Evolutionary conservation across 2,329 filamentous ascomycete species (phyloP), one percentile per base, ranked within the genome.

Genomic region (Furcasterigmium furcatum): DNA sequence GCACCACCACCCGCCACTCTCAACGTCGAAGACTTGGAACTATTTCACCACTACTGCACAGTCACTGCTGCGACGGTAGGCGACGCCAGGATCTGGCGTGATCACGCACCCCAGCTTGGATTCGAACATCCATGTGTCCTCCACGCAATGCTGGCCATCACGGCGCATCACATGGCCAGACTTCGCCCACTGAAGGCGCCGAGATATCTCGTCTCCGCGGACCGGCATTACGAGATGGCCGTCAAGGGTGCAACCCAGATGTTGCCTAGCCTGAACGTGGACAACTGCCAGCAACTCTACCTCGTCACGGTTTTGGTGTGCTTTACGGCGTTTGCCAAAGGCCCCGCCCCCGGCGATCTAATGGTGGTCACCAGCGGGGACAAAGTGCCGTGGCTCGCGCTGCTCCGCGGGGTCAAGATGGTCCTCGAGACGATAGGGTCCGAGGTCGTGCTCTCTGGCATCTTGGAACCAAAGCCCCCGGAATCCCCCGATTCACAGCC

Each of bases 1-100:
- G n/a, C n/a, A 12, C 12, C 42, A 12, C 19, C 40, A 9, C 22
- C 30, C 4, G 16, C 45, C 22, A 16, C 35, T 6, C 43, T 54
- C 16, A 52, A 56, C 44, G 24, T 54, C 14, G 52, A 52, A 20
- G 49, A 58, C 44, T 45, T 59, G 29, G 56, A 60, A 38, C 51
- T 61, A 4, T 51, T 57, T 14, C 50, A 59, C 42, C 48, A 57
- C 41, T 59, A 54, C 43, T 49, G n/a, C n/a, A n/a, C n/a, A n/a
- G n/a, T n/a, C n/a, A n/a, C n/a, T n/a, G n/a, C n/a, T n/a, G n/a
- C n/a, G n/a, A 52, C 51, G 2, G 30, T 56, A 12, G 53, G 51
- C 7, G 51, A 55, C 34, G 38, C 47, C 3, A 35, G 41, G 19
- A 36, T 57, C 7, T 57, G 54, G 55, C 48, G 43, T 4, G 44